Conservation (phyloP, 2,329 filamentous ascomycete genomes). For the Pseudogymnoascus verrucosus region DNA sequence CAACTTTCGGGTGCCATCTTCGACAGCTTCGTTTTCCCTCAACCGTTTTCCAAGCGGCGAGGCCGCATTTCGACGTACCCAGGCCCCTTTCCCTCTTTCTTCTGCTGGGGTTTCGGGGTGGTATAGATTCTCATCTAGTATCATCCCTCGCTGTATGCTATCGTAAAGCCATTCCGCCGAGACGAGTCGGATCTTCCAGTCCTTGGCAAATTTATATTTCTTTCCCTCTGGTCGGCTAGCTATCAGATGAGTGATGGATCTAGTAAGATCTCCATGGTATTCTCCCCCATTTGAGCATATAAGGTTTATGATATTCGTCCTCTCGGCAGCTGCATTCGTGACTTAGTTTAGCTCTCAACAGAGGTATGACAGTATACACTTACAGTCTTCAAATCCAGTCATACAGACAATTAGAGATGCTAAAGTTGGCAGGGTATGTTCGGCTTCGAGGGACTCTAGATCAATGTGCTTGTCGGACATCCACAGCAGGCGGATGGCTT, state of each 20-base stretch:
- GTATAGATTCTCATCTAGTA: conserved; percentile 78
- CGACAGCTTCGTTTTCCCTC: conserved; percentile 40
- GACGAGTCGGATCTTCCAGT: conserved; percentile 75
- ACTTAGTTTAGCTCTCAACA: conserved; percentile 23
- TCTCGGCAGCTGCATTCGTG: conserved; percentile 45
- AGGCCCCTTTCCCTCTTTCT: conserved; percentile 71
- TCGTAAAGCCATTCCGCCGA: conserved; percentile 79
- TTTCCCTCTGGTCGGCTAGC: conserved; percentile 71
- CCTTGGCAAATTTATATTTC: conserved; percentile 81
- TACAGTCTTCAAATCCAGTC: conserved; percentile 63
- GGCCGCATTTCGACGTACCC: conserved; percentile 48
- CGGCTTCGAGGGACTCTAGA: conserved; percentile 57
- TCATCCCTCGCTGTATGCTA: conserved; percentile 78
- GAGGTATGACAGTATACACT: conserved; percentile 34
- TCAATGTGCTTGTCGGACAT: conserved; percentile 70
- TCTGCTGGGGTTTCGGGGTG: conserved; percentile 62
- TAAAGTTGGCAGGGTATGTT: conserved; percentile 58
- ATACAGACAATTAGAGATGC: conserved; percentile 57
- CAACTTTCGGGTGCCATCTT: conserved; percentile 67
- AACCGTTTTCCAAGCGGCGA: conserved; percentile 50
- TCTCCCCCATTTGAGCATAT: conserved; percentile 66
- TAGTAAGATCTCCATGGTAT: conserved; percentile 83
- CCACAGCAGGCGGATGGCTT: conserved; percentile 73
- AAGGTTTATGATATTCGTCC: conserved; percentile 58
- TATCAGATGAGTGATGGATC: conserved; percentile 78